A percentile compares a stretch with the other conserved stretches of the same genome.
These are phyloP conservation scores for Pestalotiopsis fici DNA, from an alignment of 2,329 filamentous ascomycete species.

Conservation along the genomic window DNA sequence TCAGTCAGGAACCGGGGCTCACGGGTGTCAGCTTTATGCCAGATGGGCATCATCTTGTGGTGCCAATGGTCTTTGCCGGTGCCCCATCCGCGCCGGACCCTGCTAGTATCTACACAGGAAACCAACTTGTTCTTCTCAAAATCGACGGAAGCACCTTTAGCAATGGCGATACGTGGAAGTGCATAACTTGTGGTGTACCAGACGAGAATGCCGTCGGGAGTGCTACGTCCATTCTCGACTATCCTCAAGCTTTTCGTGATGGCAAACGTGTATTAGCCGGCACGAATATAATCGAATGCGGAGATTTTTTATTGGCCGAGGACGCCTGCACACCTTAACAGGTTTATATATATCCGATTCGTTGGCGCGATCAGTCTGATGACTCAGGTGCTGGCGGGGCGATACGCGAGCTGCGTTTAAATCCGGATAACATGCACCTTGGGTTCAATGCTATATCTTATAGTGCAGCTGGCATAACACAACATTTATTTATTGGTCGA, in stretches of 20 bases:
- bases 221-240: slow-evolving; percentile 28
- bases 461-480: slow-evolving; percentile 17
- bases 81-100: background rate
- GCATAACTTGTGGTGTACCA: slow-evolving; percentile 44
- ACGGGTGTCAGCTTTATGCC: background rate
- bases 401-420: slow-evolving; percentile 44
- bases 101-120: background rate
- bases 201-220: slow-evolving; percentile 24
- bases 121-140: background rate
- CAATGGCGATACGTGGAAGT: slow-evolving; percentile 18
- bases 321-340: slow-evolving; percentile 36
- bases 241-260: slow-evolving; percentile 43
- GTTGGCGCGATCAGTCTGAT: slow-evolving; percentile 29
- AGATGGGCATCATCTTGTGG: background rate
- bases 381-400: slow-evolving; percentile 27
- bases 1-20: background rate
- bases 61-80: background rate
- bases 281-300: slow-evolving; percentile 38
- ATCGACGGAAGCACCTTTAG: background rate
- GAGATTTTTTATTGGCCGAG: slow-evolving; percentile 29
- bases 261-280: slow-evolving; percentile 36
- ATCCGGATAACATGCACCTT: slow-evolving; percentile 45
- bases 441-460: slow-evolving; percentile 39
- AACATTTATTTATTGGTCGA: slow-evolving; percentile 24
- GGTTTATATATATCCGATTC: slow-evolving; percentile 40